Evolutionary conservation across 2,329 filamentous ascomycete genomes (phyloP).

Genomic region (Neonectria sp.): DNA sequence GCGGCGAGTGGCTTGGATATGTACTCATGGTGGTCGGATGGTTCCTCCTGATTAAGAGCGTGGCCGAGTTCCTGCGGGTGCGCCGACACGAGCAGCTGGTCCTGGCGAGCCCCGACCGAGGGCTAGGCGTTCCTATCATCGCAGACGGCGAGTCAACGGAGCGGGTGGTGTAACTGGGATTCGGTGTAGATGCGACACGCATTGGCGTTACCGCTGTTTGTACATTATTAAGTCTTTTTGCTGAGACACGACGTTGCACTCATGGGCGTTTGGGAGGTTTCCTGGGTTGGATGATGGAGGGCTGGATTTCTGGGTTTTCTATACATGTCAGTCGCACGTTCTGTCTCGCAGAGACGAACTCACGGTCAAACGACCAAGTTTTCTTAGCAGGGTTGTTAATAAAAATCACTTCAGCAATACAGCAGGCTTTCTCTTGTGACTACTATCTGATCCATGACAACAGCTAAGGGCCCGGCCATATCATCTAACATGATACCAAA

Average conservation of each 20-base stretch:
- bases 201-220: slow-evolving; percentile 10
- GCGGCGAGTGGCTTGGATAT: slow-evolving; percentile 92
- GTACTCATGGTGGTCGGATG: slow-evolving; percentile 96
- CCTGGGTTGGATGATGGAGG: slow-evolving; percentile 18
- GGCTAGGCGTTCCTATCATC: slow-evolving; percentile 87
- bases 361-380: slow-evolving; percentile 30
- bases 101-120: slow-evolving; percentile 91
- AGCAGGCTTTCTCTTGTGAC: neutral
- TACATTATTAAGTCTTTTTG: slow-evolving; percentile 26
- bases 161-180: slow-evolving; percentile 73
- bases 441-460: neutral
- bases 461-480: no score
- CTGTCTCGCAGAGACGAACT: slow-evolving; percentile 21
- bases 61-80: slow-evolving; percentile 90
- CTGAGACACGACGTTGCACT: slow-evolving; percentile 21
- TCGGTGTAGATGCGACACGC: neutral
- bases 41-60: slow-evolving; percentile 96
- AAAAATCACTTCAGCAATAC: neutral
- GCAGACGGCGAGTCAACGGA: slow-evolving; percentile 87
- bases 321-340: slow-evolving; percentile 15
- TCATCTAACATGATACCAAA: no score
- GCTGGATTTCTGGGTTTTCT: slow-evolving; percentile 22
- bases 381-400: slow-evolving; percentile 4
- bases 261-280: slow-evolving; percentile 28
- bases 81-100: slow-evolving; percentile 94